These are phyloP conservation scores for Spinellus fusiger DNA, from an alignment of 192 early-diverging fungal species.

Conservation along the genomic window DNA sequence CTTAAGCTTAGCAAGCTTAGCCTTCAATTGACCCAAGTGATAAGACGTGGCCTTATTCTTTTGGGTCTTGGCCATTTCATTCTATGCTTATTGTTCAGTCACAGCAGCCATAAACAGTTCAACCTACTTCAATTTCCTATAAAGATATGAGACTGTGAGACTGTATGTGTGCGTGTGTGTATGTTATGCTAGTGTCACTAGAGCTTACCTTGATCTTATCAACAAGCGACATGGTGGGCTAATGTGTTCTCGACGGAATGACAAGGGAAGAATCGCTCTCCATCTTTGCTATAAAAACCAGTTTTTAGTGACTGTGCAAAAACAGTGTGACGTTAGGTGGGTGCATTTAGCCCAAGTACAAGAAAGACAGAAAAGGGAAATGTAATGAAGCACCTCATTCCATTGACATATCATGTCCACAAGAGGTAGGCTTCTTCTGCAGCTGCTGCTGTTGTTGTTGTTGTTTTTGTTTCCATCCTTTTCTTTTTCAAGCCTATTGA, in stretches of 20 bases:
- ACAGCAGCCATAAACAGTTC: neutral
- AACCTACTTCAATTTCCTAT: slow-evolving; percentile 16
- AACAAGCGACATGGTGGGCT: slow-evolving; percentile 41
- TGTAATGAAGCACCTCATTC: neutral
- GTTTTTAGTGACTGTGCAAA: neutral
- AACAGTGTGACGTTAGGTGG: neutral
- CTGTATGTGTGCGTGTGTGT: neutral
- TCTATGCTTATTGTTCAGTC: slow-evolving; percentile 35
- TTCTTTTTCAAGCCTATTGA: neutral
- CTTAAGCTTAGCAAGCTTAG: slow-evolving; percentile 95
- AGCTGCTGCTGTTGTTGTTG: neutral
- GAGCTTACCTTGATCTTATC: slow-evolving; percentile 49
- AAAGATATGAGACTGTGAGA: neutral
- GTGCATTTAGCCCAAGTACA: neutral
- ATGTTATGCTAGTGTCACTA: neutral
- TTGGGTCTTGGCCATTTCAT: slow-evolving; percentile 85
- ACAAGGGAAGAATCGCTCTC: neutral
- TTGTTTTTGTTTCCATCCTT: neutral
- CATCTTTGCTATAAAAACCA: neutral
- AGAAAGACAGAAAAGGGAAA: neutral
- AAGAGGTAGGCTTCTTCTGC: neutral
- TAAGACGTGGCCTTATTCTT: slow-evolving; percentile 95
- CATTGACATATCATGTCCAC: neutral
- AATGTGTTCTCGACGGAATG: neutral
- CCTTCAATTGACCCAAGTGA: slow-evolving; percentile 91